A percentile compares a stretch with the other conserved stretches of the same genome.
These are phyloP conservation scores for Clarkia xantiana DNA, from an alignment of 345 rosid species.

Conservation along the genomic window DNA sequence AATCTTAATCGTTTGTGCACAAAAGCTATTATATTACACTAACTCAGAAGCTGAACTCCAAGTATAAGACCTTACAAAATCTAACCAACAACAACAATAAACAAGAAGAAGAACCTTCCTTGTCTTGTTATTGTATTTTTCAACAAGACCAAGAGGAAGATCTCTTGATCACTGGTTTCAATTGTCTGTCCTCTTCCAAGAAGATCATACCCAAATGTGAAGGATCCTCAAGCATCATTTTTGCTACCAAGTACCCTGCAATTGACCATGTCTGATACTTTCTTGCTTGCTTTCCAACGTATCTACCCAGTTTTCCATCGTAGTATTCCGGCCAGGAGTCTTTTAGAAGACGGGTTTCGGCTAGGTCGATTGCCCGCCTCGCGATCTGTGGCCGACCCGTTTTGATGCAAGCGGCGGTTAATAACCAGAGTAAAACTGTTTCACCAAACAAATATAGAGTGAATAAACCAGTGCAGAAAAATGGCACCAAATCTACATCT, in stretches of 20 bases:
- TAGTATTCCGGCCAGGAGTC: constrained; percentile 69
- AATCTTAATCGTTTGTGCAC: too few species aligned
- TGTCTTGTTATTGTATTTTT: background rate
- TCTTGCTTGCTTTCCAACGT: constrained; percentile 59
- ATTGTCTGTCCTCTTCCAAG: constrained; percentile 41
- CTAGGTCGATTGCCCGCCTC: constrained; percentile 45
- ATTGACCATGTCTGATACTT: constrained; percentile 51
- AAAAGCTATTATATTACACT: too few species aligned
- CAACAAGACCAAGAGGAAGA: constrained; percentile 35
- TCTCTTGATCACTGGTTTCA: constrained; percentile 38
- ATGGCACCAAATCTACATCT: background rate
- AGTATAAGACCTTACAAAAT: too few species aligned
- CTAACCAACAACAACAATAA: too few species aligned
- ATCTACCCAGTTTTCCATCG: constrained; percentile 50
- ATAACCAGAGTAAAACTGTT: constrained; percentile 52
- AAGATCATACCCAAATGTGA: constrained; percentile 45
- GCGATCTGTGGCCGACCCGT: constrained; percentile 65
- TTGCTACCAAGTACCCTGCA: constrained; percentile 51
- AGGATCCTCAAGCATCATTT: constrained; percentile 55
- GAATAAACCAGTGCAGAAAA: background rate
- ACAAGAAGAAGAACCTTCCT: too few species aligned
- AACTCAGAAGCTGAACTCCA: too few species aligned
- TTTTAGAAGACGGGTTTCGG: constrained; percentile 43
- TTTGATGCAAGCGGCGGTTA: constrained; percentile 66
- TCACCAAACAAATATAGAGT: background rate